Percentiles rank a stretch among this genome's conserved stretches.
phyloP scores from a whole-genome alignment of 768 basidiomycete genomes.

The Piloderma croceum region DNA sequence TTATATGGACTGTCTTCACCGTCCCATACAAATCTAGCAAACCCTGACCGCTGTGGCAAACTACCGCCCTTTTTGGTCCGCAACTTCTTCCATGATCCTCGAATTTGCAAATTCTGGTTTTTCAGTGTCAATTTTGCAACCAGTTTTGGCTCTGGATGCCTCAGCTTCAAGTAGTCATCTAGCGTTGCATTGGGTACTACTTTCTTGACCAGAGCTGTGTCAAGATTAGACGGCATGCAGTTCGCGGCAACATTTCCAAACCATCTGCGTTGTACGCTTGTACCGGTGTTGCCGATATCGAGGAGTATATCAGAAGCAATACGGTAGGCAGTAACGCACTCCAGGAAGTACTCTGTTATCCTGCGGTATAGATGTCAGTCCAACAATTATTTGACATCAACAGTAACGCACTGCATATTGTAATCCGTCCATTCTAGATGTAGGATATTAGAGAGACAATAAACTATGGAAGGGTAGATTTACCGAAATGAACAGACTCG shows the following conservation, averaged over 20 bases:
- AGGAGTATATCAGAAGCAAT: constrained; percentile 22
- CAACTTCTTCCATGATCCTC: constrained; percentile 33
- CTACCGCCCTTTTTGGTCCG: constrained; percentile 1
- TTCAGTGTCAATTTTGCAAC: constrained; percentile 12
- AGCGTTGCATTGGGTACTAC: background rate
- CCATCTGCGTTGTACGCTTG: constrained; percentile 20
- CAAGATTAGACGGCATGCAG: background rate
- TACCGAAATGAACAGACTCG: background rate
- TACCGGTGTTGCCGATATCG: constrained; percentile 29
- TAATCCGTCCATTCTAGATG: background rate
- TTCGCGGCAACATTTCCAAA: background rate
- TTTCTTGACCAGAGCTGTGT: background rate
- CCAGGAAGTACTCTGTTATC: constrained; percentile 24
- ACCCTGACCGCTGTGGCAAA: background rate
- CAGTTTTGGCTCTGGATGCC: constrained; percentile 26
- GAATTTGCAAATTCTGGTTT: constrained; percentile 23
- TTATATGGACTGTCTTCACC: too few species aligned
- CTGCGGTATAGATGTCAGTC: too few species aligned
- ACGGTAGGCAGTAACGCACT: constrained; percentile 21
- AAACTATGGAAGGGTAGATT: background rate
- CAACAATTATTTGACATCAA: background rate
- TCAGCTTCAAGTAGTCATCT: background rate
- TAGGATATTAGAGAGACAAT: background rate
- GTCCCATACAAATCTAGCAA: constrained; percentile 18
- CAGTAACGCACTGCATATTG: background rate